These are phyloP conservation scores for Simmondsia chinensis DNA, from an alignment of 148 eudicot genomes.

Conservation along the genomic window DNA sequence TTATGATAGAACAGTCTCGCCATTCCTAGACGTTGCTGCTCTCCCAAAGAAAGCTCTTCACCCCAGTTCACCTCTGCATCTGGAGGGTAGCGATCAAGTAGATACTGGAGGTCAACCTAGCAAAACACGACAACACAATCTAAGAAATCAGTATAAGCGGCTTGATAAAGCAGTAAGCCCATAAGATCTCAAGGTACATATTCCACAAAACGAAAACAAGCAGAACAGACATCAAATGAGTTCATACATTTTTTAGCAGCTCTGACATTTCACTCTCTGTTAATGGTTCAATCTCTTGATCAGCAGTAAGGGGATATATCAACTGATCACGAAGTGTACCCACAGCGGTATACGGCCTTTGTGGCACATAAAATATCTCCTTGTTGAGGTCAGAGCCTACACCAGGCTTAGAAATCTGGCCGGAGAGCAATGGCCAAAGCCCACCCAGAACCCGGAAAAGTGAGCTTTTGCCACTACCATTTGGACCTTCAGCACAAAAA, in stretches of 20 bases:
- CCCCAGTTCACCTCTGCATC: slow-evolving; percentile 98
- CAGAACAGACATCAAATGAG: background rate
- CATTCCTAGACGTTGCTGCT: slow-evolving; percentile 97
- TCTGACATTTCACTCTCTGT: slow-evolving; percentile 73
- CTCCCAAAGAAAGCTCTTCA: slow-evolving; percentile 90
- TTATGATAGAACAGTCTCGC: slow-evolving; percentile 98
- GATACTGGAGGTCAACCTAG: slow-evolving; percentile 95
- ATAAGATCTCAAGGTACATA: slow-evolving; percentile 1
- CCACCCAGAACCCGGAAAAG: slow-evolving; percentile 98
- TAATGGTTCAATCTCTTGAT: slow-evolving; percentile 76
- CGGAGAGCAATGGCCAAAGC: slow-evolving; percentile 93
- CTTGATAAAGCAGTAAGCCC: background rate
- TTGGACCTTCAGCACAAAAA: slow-evolving; percentile 57
- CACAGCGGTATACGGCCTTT: slow-evolving; percentile 93
- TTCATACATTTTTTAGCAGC: slow-evolving; percentile 75
- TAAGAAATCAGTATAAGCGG: slow-evolving; percentile 1
- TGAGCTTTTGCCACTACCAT: slow-evolving; percentile 99
- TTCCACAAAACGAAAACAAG: slow-evolving; percentile 1
- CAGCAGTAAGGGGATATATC: slow-evolving; percentile 85
- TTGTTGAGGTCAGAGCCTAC: slow-evolving; percentile 93
- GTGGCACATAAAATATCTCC: slow-evolving; percentile 95
- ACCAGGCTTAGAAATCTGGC: slow-evolving; percentile 96
- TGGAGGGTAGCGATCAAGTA: slow-evolving; percentile 84
- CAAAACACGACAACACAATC: background rate
- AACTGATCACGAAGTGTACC: slow-evolving; percentile 98